Evolutionary conservation across 176 grass and related monocot species (phyloP), one percentile per base, ranked within the genome.

Genomic region (Zizania latifolia): DNA sequence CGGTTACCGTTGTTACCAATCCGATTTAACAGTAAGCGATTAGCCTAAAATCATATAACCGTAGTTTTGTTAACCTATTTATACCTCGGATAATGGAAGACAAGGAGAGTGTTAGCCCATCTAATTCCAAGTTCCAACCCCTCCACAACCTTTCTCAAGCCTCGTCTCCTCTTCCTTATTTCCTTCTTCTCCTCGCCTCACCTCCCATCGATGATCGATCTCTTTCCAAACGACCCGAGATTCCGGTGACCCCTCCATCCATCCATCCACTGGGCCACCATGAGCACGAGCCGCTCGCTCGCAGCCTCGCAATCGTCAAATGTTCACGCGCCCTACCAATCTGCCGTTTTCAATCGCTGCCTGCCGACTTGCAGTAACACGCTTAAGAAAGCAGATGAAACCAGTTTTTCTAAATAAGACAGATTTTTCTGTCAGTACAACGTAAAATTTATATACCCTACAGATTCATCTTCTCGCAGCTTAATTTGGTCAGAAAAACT

Each of bases 71-170:
- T n/a, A n/a, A n/a, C n/a, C n/a, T n/a, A n/a, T 22, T 44, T 62
- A 12, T 46, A 65, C 77, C 67, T 63, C 59, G 65, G 84, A 53
- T 80, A 84, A 70, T 74, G 45, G 80, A 93, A 79, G 68, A 34
- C 51, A 76, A 28, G 60, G 78, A 61, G 59, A 56, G n/a, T n/a
- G n/a, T n/a, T n/a, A n/a, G n/a, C n/a, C n/a, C n/a, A n/a, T n/a
- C n/a, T n/a, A n/a, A n/a, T n/a, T n/a, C n/a, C n/a, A n/a, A n/a
- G n/a, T n/a, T n/a, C 61, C 62, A 50, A 37, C 48, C 71, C 41
- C 30, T 46, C 60, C 48, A 43, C 69, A 19, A 14, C 1, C 23
- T 31, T 8, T 55, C 46, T 56, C 70, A n/a, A 61, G 21, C 5
- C 46, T 67, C 59, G 70, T 32, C 65, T 58, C 67, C 61, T 45